Evolutionary conservation across 2,329 filamentous ascomycete genomes (phyloP).

Genomic region (Dothidotthia symphoricarpi): DNA sequence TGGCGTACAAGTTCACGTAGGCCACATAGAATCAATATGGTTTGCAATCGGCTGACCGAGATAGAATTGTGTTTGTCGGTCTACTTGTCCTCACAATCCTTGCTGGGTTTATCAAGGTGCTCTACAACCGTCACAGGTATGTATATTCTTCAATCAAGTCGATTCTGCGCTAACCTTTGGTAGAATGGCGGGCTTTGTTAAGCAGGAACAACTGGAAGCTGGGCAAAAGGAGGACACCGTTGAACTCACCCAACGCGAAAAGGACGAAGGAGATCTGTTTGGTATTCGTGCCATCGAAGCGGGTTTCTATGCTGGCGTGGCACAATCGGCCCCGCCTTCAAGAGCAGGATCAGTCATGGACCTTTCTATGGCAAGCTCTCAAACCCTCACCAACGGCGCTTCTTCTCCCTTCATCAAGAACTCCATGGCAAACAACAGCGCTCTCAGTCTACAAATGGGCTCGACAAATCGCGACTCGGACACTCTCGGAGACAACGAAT

Average conservation of each 20-base stretch:
- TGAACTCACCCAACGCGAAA: slow-evolving; percentile 37
- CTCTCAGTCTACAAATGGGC: slow-evolving; percentile 32
- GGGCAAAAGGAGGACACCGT: slow-evolving; percentile 34
- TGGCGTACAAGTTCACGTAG: slow-evolving; percentile 42
- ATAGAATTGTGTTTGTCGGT: slow-evolving; percentile 36
- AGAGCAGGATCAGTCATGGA: slow-evolving; percentile 33
- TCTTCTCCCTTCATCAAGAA: slow-evolving; percentile 34
- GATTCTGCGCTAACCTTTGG: slow-evolving; percentile 9
- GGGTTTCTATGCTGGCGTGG: slow-evolving; percentile 43
- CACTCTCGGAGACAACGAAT: slow-evolving; percentile 9
- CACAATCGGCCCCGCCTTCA: slow-evolving; percentile 41
- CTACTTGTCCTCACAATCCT: slow-evolving; percentile 34
- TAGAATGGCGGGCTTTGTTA: slow-evolving; percentile 33
- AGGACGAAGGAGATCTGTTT: slow-evolving; percentile 43
- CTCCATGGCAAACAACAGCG: slow-evolving; percentile 34
- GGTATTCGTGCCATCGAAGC: slow-evolving; percentile 44
- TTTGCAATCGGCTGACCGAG: slow-evolving; percentile 7
- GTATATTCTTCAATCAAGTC: slow-evolving; percentile 5
- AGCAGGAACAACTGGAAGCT: slow-evolving; percentile 27
- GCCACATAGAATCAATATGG: slow-evolving; percentile 1
- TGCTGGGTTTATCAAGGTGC: slow-evolving; percentile 36
- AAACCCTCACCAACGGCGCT: slow-evolving; percentile 35
- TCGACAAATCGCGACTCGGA: slow-evolving; percentile 22
- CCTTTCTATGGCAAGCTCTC: slow-evolving; percentile 34
- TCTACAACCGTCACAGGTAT: slow-evolving; percentile 39